These are phyloP conservation scores for Diaporthe longicolla DNA, from an alignment of 2,329 filamentous ascomycete species.

Conservation along the genomic window DNA sequence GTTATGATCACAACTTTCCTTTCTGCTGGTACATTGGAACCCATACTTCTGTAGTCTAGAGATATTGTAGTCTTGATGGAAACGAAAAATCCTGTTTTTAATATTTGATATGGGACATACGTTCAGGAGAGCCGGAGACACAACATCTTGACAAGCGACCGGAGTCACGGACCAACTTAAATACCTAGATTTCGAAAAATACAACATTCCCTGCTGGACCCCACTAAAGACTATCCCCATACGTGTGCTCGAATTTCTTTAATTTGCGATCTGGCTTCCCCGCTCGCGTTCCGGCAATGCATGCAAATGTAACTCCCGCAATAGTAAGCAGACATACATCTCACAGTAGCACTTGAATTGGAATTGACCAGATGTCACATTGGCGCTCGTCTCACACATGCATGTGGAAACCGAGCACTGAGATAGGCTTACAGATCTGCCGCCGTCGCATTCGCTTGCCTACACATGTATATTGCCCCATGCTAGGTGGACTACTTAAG, in stretches of 20 bases:
- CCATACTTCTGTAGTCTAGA: not conserved
- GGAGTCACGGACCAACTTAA: not conserved
- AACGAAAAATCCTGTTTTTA: no score
- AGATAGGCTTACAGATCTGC: not conserved
- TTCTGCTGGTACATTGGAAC: not conserved
- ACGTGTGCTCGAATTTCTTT: no score
- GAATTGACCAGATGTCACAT: not conserved
- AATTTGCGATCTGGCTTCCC: not conserved
- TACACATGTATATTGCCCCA: not conserved
- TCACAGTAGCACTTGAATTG: not conserved
- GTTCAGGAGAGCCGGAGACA: not conserved
- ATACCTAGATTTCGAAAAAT: not conserved
- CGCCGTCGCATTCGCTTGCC: not conserved
- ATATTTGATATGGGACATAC: not conserved
- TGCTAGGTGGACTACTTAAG: not conserved
- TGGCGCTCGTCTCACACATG: not conserved
- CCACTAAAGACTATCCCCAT: no score
- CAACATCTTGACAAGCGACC: no score
- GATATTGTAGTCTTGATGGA: no score
- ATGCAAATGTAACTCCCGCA: not conserved
- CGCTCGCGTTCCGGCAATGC: no score
- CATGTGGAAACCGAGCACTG: not conserved
- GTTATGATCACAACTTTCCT: constrained; percentile 15
- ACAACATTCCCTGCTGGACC: no score
- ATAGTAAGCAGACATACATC: not conserved